phyloP scores from a whole-genome alignment of 2,329 filamentous ascomycete genomes.

The Leptographium radiaticola region DNA sequence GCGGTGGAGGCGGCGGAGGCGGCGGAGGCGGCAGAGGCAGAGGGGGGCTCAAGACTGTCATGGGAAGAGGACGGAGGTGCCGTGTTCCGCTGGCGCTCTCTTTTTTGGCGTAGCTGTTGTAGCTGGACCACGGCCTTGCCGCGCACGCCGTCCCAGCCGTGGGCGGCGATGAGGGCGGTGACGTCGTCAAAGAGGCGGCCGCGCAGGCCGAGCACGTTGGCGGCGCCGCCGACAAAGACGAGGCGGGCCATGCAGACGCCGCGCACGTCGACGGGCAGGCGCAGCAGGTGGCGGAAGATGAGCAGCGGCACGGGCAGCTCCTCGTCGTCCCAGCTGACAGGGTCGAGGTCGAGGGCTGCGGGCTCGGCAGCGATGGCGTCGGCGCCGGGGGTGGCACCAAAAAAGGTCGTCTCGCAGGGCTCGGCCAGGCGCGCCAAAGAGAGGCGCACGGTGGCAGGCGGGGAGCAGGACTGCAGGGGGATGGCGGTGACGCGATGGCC shows the following conservation, averaged over 20 bases:
- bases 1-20: constrained; percentile 23
- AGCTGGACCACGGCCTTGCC: constrained; percentile 53
- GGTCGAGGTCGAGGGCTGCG: constrained; percentile 16
- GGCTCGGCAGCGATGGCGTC: not conserved
- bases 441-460: constrained; percentile 45
- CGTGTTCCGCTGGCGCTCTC: constrained; percentile 19
- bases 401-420: constrained; percentile 63
- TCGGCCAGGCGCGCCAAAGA: constrained; percentile 59
- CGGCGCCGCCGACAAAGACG: constrained; percentile 71
- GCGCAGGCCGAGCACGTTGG: constrained; percentile 67
- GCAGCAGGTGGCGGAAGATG: constrained; percentile 62
- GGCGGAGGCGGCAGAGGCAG: no score
- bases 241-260: constrained; percentile 81
- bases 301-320: constrained; percentile 68
- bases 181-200: constrained; percentile 66
- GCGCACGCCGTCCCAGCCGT: constrained; percentile 66
- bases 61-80: not conserved
- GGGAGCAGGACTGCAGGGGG: constrained; percentile 31
- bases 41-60: constrained; percentile 15
- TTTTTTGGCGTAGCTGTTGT: constrained; percentile 31
- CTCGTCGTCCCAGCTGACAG: constrained; percentile 65
- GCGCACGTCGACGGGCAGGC: constrained; percentile 69
- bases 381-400: constrained; percentile 29
- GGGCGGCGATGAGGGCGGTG: constrained; percentile 46
- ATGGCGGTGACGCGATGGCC: constrained; percentile 22